Evolutionary conservation across 2,329 filamentous ascomycete species (phyloP).

Genomic region (Exserohilum turcica): DNA sequence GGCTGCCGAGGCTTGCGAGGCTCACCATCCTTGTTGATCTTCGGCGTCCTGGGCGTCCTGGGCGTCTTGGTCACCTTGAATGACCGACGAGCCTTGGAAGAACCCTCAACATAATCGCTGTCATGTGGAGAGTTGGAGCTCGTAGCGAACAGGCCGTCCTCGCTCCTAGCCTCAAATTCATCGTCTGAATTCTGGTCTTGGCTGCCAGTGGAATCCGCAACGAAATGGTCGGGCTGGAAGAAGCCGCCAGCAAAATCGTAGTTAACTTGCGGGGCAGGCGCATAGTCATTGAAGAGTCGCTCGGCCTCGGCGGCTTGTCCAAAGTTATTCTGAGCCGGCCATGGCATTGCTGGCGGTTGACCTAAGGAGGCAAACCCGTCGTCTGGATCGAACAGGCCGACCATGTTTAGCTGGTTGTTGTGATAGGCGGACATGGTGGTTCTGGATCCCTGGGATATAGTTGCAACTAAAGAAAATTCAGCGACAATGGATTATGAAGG

Average conservation of each 20-base stretch:
- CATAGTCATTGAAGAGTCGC: not conserved
- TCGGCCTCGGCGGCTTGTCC: not conserved
- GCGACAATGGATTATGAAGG: not conserved
- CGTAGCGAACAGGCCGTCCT: slow-evolving; percentile 4
- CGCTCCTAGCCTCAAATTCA: not conserved
- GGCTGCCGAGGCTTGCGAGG: slow-evolving; percentile 39
- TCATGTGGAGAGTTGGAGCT: slow-evolving; percentile 19
- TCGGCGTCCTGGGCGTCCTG: slow-evolving; percentile 12
- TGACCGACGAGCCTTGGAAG: slow-evolving; percentile 15
- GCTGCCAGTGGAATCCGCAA: not conserved
- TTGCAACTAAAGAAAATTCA: not conserved
- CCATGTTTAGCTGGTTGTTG: slow-evolving; percentile 20
- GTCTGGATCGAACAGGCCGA: slow-evolving; percentile 11
- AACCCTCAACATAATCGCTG: slow-evolving; percentile 22
- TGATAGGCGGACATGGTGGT: slow-evolving; percentile 15
- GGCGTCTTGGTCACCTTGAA: slow-evolving; percentile 7
- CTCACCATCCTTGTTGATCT: slow-evolving; percentile 36
- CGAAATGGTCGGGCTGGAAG: not conserved
- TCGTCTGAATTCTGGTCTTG: not conserved
- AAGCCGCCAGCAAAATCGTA: not conserved
- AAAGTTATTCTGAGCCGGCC: not conserved
- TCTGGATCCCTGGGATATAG: not conserved
- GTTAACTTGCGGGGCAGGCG: not conserved
- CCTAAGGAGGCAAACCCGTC: not conserved
- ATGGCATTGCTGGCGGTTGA: not conserved